Evolutionary conservation across 768 basidiomycete species (phyloP).

Genomic region (Boletellus emodensis): DNA sequence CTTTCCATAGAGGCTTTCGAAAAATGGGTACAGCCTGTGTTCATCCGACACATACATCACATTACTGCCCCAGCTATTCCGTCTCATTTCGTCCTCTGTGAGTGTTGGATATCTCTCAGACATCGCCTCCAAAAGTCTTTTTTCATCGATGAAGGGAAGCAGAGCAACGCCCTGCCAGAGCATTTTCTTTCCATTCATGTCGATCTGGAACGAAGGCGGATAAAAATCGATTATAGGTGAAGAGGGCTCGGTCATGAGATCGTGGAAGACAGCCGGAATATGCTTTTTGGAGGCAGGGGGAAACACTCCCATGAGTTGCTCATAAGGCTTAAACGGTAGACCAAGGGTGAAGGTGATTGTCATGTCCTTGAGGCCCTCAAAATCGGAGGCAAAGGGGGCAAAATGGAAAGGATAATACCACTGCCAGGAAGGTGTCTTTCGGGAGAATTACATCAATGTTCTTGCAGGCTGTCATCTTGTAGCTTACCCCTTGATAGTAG

Average conservation of each 20-base stretch:
- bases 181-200: conserved; percentile 99
- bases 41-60: conserved; percentile 80
- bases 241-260: conserved; percentile 78
- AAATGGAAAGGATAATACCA: conserved; percentile 99
- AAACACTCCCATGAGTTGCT: conserved; percentile 98
- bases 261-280: conserved; percentile 82
- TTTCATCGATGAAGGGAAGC: conserved; percentile 91
- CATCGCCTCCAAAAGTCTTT: conserved; percentile 83
- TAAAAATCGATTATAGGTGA: conserved; percentile 98
- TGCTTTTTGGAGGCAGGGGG: conserved; percentile 84
- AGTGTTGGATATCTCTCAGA: conserved; percentile 57
- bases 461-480: background rate
- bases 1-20: conserved; percentile 89
- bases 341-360: conserved; percentile 76
- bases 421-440: conserved; percentile 88
- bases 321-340: conserved; percentile 92
- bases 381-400: conserved; percentile 96
- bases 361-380: conserved; percentile 73
- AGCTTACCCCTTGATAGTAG: conserved; percentile 93
- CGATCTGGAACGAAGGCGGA: conserved; percentile 85
- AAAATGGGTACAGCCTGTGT: conserved; percentile 81
- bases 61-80: conserved; percentile 84
- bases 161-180: conserved; percentile 98
- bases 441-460: conserved; percentile 18
- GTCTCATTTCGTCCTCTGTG: conserved; percentile 72